Conservation (phyloP, 495 filamentous ascomycete species). For the Podospora anserina region DNA sequence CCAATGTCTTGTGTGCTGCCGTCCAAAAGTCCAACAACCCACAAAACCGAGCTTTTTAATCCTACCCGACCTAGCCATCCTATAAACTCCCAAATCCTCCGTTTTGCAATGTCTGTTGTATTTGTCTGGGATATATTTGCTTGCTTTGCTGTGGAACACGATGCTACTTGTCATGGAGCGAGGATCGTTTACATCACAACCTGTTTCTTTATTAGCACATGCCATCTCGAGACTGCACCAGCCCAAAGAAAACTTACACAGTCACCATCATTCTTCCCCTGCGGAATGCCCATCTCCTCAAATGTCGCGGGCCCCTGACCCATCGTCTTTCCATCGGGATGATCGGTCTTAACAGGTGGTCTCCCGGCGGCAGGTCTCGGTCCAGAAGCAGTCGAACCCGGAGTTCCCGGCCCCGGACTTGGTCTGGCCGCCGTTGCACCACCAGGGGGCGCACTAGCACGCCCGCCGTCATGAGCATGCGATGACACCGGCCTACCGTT, state of each 20-base stretch:
- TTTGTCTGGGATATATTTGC: neutral
- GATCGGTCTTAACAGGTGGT: conserved; percentile 1
- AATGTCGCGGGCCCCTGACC: conserved; percentile 92
- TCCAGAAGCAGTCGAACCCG: neutral
- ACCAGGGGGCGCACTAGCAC: conserved; percentile 8
- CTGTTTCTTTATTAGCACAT: neutral
- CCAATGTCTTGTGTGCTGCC: neutral
- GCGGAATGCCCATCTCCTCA: conserved; percentile 94
- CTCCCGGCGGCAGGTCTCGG: conserved; percentile 1
- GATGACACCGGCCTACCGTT: neutral
- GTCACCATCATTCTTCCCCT: conserved; percentile 73
- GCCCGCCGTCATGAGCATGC: neutral
- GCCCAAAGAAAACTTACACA: conserved; percentile 64
- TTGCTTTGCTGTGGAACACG: neutral
- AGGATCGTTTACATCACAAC: neutral
- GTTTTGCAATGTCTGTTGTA: neutral
- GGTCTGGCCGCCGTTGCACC: conserved; percentile 9
- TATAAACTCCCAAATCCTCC: neutral
- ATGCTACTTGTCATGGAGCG: neutral
- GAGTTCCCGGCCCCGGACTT: neutral
- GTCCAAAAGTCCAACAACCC: neutral
- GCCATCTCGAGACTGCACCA: conserved; percentile 1
- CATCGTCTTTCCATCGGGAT: conserved; percentile 47
- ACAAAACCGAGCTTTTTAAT: neutral
- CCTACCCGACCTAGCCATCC: neutral